These are phyloP conservation scores for Komagataella populi DNA, from an alignment of 805 yeast species.

Conservation along the genomic window DNA sequence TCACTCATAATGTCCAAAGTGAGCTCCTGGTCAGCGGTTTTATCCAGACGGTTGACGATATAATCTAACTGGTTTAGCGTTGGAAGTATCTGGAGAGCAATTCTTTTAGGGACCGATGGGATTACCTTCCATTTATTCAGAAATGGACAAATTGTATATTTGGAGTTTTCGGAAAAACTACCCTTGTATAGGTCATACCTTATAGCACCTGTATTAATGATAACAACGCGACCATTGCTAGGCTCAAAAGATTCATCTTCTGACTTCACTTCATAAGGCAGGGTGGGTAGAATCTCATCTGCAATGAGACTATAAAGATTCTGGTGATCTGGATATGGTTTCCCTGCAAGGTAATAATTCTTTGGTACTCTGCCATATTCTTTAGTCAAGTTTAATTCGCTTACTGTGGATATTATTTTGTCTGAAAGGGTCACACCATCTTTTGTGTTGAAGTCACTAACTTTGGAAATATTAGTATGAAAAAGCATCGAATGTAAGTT, in stretches of 20 bases:
- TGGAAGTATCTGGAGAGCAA: constrained; percentile 41
- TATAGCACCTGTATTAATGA: constrained; percentile 79
- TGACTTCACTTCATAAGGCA: neutral
- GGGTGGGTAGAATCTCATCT: constrained; percentile 33
- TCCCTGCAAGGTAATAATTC: constrained; percentile 53
- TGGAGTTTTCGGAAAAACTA: constrained; percentile 66
- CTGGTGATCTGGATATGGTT: constrained; percentile 43
- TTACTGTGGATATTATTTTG: constrained; percentile 27
- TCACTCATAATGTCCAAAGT: constrained; percentile 1
- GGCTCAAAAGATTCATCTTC: constrained; percentile 2
- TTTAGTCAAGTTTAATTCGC: constrained; percentile 36
- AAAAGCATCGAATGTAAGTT: constrained; percentile 54
- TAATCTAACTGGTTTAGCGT: constrained; percentile 45
- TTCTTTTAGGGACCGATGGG: constrained; percentile 35
- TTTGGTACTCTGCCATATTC: constrained; percentile 53
- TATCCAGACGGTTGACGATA: constrained; percentile 14
- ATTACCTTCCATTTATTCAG: constrained; percentile 66
- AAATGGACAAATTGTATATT: constrained; percentile 78
- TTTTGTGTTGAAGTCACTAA: constrained; percentile 33
- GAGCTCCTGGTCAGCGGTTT: neutral
- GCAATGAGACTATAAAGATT: constrained; percentile 51
- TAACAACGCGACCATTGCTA: constrained; percentile 32
- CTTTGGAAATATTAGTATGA: constrained; percentile 30
- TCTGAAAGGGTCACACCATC: constrained; percentile 37
- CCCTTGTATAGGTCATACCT: constrained; percentile 82